Evolutionary conservation across 139 green algal species (phyloP), one percentile per base, ranked within the genome.

Genomic region (Chlorella vulgaris): DNA sequence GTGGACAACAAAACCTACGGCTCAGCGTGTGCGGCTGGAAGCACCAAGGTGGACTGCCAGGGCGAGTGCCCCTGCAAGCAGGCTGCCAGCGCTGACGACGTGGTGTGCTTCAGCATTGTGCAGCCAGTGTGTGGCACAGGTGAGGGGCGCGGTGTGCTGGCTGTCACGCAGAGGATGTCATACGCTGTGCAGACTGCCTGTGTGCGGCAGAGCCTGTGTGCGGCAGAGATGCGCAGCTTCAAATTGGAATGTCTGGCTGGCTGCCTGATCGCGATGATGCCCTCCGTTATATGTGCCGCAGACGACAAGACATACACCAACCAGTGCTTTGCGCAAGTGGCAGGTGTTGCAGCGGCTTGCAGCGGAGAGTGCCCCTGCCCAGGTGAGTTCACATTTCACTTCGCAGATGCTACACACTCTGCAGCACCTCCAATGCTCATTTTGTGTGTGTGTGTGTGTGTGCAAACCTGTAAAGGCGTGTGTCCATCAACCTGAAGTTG

Each of bases 331-430:
- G 68, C 79, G 2, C 4, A 43, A 19, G 51, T 65, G 40, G 58
- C 53, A 2, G 62, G 71, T 31, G 79, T 69, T 15, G 50, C 35
- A 13, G 61, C 53, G 38, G 29, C n/a, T 3, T 79, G 68, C 66
- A 62, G 33, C 15, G 69, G 69, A 8, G 15, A n/a, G 13, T 84
- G 79, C 74, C 73, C 81, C 7, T 81, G 74, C 73, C 73, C 51
- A 29, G 73, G 73, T 79, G 73, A 71, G 15, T 5, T 1, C 7
- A 28, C 35, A 15, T 29, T 10, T 36, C n/a, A n/a, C n/a, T n/a
- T n/a, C n/a, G 35, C 26, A 74, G 66, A 21, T 2, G 7, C 18
- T 18, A 22, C 66, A 58, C 13, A 24, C 47, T 15, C 47, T 15
- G 15, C 47, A 10, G 13, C 47, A 58, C 47, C 47, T 58, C 10